These are phyloP conservation scores for Coniosporium tulheliwenetii DNA, from an alignment of 2,329 filamentous ascomycete species.

Conservation along the genomic window DNA sequence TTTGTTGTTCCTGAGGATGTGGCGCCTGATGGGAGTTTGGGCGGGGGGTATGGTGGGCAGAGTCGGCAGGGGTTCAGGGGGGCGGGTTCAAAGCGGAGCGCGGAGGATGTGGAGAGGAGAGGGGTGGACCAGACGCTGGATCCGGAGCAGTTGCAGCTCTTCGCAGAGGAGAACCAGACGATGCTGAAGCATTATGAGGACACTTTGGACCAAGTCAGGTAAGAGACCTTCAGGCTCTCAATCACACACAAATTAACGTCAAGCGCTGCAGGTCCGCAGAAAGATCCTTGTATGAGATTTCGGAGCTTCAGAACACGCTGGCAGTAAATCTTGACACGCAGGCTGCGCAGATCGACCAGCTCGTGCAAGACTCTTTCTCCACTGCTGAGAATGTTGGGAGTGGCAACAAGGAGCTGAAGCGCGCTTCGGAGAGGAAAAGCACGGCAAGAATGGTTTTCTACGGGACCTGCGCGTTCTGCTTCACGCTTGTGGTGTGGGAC, in stretches of 20 bases:
- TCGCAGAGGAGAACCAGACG: conserved; percentile 82
- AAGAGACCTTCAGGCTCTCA: conserved; percentile 23
- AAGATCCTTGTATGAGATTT: conserved; percentile 81
- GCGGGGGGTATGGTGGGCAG: conserved; percentile 1
- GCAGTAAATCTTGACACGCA: conserved; percentile 75
- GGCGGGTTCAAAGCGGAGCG: conserved; percentile 12
- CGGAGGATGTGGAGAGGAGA: conserved; percentile 13
- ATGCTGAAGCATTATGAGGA: conserved; percentile 90
- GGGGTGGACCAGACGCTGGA: conserved; percentile 47
- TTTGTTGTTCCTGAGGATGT: not conserved
- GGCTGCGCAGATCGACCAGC: conserved; percentile 73
- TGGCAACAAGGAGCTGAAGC: conserved; percentile 83
- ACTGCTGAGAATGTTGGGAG: conserved; percentile 77
- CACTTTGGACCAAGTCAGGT: conserved; percentile 89
- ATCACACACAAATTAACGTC: not conserved
- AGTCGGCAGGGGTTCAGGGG: conserved; percentile 3
- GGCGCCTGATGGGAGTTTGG: not conserved
- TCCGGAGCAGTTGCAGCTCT: conserved; percentile 77
- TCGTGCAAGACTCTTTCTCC: conserved; percentile 67
- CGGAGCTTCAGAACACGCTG: conserved; percentile 78
- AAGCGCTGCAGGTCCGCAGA: conserved; percentile 44
- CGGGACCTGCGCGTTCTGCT: conserved; percentile 28
- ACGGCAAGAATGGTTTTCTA: conserved; percentile 34
- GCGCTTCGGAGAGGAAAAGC: conserved; percentile 45
- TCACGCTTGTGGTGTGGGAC: conserved; percentile 32